phyloP scores from a whole-genome alignment of 768 basidiomycete species.

The Leccinellum rugosiceps region DNA sequence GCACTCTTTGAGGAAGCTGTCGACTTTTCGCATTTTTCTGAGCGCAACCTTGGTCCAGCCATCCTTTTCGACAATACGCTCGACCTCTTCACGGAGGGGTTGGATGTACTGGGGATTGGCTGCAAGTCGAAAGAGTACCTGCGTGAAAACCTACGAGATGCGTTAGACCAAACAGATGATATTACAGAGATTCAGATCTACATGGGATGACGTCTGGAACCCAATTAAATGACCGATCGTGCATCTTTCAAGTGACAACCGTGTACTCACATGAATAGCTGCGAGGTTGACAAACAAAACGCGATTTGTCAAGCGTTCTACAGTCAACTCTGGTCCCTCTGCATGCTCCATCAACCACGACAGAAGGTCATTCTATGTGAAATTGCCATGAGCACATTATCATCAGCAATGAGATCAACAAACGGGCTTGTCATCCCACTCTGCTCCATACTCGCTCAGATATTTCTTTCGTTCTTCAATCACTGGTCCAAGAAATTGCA shows the following conservation, averaged over 20 bases:
- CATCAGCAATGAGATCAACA: not conserved
- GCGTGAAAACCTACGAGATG: not conserved
- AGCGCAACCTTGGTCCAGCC: conserved; percentile 4
- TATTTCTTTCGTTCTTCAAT: not conserved
- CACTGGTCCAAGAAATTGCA: not conserved
- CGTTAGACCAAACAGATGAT: not conserved
- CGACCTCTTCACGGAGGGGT: conserved; percentile 8
- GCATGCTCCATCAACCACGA: conserved; percentile 10
- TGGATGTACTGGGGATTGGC: not conserved
- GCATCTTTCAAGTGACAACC: not conserved
- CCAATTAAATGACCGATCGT: not conserved
- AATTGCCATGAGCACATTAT: not conserved
- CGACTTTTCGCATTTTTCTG: conserved; percentile 5
- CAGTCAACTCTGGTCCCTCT: not conserved
- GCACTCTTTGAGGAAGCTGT: conserved; percentile 10
- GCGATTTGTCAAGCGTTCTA: not conserved
- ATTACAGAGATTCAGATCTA: not conserved
- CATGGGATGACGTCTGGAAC: not conserved
- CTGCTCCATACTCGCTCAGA: not conserved
- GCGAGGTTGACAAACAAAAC: not conserved
- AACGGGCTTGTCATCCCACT: not conserved
- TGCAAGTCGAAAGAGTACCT: conserved; percentile 1
- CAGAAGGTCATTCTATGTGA: not conserved
- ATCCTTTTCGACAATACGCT: not conserved
- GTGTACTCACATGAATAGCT: not conserved